phyloP scores from a whole-genome alignment of 352 stramenopile species.

The Blastocystis sp. region DNA sequence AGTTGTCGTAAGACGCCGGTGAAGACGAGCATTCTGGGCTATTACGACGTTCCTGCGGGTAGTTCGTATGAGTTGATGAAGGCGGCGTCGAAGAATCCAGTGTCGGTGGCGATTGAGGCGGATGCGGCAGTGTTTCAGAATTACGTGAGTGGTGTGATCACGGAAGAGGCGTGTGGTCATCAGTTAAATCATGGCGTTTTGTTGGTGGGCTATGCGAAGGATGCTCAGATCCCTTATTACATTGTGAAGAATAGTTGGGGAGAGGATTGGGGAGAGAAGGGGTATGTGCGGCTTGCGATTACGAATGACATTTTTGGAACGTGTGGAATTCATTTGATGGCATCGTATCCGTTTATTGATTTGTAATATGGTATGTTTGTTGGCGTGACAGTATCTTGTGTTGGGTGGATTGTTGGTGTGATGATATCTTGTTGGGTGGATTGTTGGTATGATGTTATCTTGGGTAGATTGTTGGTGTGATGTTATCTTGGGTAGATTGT shows the following conservation, averaged over 20 bases:
- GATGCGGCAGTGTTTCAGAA: conserved; percentile 27
- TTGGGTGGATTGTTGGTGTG: too few species aligned
- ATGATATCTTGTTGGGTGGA: too few species aligned
- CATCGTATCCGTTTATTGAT: conserved; percentile 39
- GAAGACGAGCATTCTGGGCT: conserved; percentile 12
- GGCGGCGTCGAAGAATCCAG: neutral
- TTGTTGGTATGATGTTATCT: too few species aligned
- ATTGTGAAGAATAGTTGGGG: conserved; percentile 51
- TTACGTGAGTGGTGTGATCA: neutral
- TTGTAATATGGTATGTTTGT: conserved; percentile 21
- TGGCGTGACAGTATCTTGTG: neutral
- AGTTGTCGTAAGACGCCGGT: neutral
- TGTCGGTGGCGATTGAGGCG: conserved; percentile 20
- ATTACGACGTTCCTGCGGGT: neutral
- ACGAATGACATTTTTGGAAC: neutral
- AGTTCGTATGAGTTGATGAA: conserved; percentile 1
- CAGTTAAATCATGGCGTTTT: conserved; percentile 23
- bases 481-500: too few species aligned
- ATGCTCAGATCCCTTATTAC: neutral
- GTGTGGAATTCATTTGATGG: conserved; percentile 29
- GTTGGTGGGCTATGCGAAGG: neutral
- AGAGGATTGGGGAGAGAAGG: conserved; percentile 9
- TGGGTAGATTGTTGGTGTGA: too few species aligned
- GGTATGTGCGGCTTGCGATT: neutral
- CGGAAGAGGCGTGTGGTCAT: neutral